Base-by-base conservation (phyloP, 2,329 filamentous ascomycete genomes). In the Thelonectria rubi region DNA sequence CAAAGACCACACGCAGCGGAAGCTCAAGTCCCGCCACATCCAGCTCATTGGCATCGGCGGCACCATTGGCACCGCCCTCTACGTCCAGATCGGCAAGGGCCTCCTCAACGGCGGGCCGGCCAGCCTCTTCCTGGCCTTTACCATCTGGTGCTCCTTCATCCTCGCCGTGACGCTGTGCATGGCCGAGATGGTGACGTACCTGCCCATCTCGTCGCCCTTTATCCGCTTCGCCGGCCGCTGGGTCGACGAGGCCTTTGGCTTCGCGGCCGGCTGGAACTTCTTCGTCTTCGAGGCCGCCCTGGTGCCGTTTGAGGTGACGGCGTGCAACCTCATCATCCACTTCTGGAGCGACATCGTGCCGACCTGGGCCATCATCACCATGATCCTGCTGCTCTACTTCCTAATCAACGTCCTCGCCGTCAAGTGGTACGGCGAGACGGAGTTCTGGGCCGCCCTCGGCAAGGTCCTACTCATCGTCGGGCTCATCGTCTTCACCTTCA, bases 191-290 rank as follows among this genome's bases (percentile, higher is more conserved):
- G 90, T 91, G 8, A 91, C 89, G 0, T 92, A 90, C 65, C 79
- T 92, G 2, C 91, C 91, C 8, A 91, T 93, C 55, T 91, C 89
- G 0, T 92, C 89, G 42, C 90, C 90, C 0, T 93, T 94, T 74
- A 91, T 93, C 72, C 87, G 89, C 24, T 92, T 93, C 69, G 91
- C 91, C 4, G 89, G 90, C 14, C 85, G 89, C 48, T 93, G 87
- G 66, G 89, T 93, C 30, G 90, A 93, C 67, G 89, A 92, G 65
- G 88, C 90, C 2, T 90, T 93, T 61, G 89, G 89, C 1, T 89
- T 91, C 58, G 88, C 88, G 7, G 85, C 88, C 2, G 90, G 90
- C 5, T 92, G 89, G 85, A 91, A 92, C 73, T 91, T 91, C 68
- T 91, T 91, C 78, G 74, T 91, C 45, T 90, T 90, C 64, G 86